phyloP scores from a whole-genome alignment of 2,329 filamentous ascomycete genomes.

The Trichoderma koningii region DNA sequence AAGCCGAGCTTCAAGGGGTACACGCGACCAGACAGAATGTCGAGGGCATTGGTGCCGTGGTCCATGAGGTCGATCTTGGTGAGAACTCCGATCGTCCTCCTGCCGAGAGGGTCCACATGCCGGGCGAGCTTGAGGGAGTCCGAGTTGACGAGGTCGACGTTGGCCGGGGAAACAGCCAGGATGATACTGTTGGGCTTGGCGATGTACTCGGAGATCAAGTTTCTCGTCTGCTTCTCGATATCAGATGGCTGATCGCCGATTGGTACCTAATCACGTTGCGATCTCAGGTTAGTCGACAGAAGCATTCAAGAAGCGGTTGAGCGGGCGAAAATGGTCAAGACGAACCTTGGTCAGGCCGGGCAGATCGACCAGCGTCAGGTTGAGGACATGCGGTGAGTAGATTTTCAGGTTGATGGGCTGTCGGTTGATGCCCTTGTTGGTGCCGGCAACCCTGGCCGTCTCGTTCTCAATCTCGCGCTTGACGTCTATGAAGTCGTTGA shows the following conservation, averaged over 20 bases:
- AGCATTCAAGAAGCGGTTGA: background rate
- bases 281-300: slow-evolving; percentile 28
- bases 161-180: slow-evolving; percentile 92
- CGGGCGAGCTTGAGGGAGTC: slow-evolving; percentile 95
- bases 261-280: slow-evolving; percentile 63
- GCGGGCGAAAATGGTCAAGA: slow-evolving; percentile 22
- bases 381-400: slow-evolving; percentile 95
- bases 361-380: slow-evolving; percentile 92
- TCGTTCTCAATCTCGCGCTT: slow-evolving; percentile 97
- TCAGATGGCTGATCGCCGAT: slow-evolving; percentile 97
- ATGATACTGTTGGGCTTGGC: slow-evolving; percentile 99
- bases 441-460: slow-evolving; percentile 86
- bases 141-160: slow-evolving; percentile 97
- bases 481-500: slow-evolving; percentile 89
- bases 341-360: slow-evolving; percentile 90
- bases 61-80: slow-evolving; percentile 99
- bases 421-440: slow-evolving; percentile 97
- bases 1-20: slow-evolving; percentile 97
- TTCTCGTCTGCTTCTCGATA: slow-evolving; percentile 97
- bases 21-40: slow-evolving; percentile 95
- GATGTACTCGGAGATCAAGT: slow-evolving; percentile 96
- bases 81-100: slow-evolving; percentile 92
- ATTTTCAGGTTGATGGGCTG: slow-evolving; percentile 98
- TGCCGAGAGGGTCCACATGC: slow-evolving; percentile 92
- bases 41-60: slow-evolving; percentile 94